Evolutionary conservation across 805 yeast species (phyloP).

Genomic region (Saccharomycopsis javanensis): DNA sequence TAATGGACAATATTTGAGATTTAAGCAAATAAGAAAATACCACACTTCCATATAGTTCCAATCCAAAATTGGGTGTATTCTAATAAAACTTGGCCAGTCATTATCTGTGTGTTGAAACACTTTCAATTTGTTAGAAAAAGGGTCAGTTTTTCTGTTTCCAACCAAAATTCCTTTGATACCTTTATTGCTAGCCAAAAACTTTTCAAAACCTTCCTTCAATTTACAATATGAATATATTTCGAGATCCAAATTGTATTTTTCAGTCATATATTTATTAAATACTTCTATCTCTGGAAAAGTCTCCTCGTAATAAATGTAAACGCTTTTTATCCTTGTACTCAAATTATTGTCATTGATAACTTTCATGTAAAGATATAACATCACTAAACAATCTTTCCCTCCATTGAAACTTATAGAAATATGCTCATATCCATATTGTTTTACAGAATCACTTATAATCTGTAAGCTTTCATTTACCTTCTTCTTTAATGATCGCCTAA

Average conservation of each 20-base stretch:
- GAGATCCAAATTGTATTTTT: slow-evolving; percentile 44
- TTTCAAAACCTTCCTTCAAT: slow-evolving; percentile 60
- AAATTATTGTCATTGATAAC: slow-evolving; percentile 26
- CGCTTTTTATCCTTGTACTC: slow-evolving; percentile 38
- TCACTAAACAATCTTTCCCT: slow-evolving; percentile 92
- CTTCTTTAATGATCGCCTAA: slow-evolving; percentile 10
- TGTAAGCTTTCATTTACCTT: slow-evolving; percentile 10
- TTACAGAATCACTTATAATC: slow-evolving; percentile 11
- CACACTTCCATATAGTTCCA: slow-evolving; percentile 84
- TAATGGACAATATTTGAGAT: slow-evolving; percentile 61
- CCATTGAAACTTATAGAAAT: slow-evolving; percentile 86
- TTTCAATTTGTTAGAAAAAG: slow-evolving; percentile 53
- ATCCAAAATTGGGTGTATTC: slow-evolving; percentile 81
- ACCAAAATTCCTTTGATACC: slow-evolving; percentile 66
- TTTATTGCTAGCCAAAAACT: slow-evolving; percentile 45
- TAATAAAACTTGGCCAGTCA: slow-evolving; percentile 80
- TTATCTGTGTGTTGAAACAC: slow-evolving; percentile 71
- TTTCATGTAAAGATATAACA: slow-evolving; percentile 67
- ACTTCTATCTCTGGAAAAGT: slow-evolving; percentile 62
- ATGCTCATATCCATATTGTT: slow-evolving; percentile 30
- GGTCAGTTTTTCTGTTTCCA: slow-evolving; percentile 84
- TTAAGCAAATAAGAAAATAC: slow-evolving; percentile 57
- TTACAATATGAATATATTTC: slow-evolving; percentile 30
- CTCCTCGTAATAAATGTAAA: slow-evolving; percentile 65
- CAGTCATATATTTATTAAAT: slow-evolving; percentile 51